phyloP scores from a whole-genome alignment of 2,329 filamentous ascomycete genomes.

The Bipolaris victoriae region DNA sequence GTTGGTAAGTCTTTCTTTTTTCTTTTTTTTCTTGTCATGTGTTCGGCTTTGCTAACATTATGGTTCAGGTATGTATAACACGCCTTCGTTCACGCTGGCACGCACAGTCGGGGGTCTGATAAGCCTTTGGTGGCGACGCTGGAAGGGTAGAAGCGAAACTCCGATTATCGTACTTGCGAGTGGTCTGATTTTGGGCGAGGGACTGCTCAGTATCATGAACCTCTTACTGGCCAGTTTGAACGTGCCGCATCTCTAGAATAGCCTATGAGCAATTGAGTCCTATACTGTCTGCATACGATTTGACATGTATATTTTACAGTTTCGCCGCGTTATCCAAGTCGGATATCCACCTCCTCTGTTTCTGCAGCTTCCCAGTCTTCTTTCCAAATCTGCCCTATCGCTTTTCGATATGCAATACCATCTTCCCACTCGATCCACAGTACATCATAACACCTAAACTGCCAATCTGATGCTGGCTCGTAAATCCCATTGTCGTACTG shows the following conservation, averaged over 20 bases:
- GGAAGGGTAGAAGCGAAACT: constrained; percentile 63
- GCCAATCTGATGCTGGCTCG: background rate
- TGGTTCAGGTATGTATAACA: constrained; percentile 86
- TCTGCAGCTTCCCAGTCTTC: constrained; percentile 14
- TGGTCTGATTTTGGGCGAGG: constrained; percentile 74
- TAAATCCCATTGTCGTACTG: background rate
- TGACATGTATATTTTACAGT: background rate
- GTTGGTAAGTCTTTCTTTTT: constrained; percentile 68
- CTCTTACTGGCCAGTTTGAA: constrained; percentile 76
- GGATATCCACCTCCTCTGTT: constrained; percentile 18
- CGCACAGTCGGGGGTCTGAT: constrained; percentile 74
- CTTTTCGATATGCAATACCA: constrained; percentile 17
- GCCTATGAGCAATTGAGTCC: background rate
- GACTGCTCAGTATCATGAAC: constrained; percentile 90
- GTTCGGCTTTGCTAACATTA: constrained; percentile 2
- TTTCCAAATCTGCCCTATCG: constrained; percentile 12
- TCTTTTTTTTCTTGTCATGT: background rate
- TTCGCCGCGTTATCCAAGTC: constrained; percentile 8
- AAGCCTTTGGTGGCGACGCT: constrained; percentile 16
- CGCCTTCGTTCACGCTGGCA: constrained; percentile 92
- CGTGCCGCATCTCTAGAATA: constrained; percentile 60
- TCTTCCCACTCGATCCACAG: constrained; percentile 23
- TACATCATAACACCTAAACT: constrained; percentile 18
- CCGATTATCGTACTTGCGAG: constrained; percentile 87
- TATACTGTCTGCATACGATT: background rate